Evolutionary conservation across 1,284 basidiomycete genomes (phyloP).

Genomic region (Polyporus tsugae): DNA sequence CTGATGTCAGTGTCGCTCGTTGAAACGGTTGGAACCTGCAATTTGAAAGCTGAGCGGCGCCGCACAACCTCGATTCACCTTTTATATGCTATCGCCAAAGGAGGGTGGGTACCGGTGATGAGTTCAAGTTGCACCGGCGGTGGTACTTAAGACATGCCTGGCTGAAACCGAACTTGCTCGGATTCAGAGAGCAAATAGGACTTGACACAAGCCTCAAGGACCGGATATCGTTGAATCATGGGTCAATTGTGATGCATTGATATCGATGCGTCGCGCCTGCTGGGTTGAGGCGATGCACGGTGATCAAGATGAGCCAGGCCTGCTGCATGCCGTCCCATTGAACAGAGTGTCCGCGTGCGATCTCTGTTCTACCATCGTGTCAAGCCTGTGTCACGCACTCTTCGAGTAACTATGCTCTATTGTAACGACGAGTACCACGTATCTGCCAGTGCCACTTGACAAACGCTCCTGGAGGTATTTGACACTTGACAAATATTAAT

Average conservation of each 20-base stretch:
- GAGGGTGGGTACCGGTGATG: background rate
- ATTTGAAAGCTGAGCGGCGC: background rate
- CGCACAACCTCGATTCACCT: background rate
- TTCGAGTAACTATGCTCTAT: background rate
- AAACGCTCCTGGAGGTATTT: background rate
- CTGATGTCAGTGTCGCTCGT: background rate
- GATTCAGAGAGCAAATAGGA: too few species aligned
- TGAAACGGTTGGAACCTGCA: background rate
- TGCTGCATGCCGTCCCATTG: background rate
- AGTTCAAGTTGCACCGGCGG: background rate
- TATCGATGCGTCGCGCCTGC: background rate
- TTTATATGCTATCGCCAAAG: background rate
- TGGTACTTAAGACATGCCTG: background rate
- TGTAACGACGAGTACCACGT: background rate
- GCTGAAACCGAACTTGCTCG: too few species aligned
- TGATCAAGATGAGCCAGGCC: background rate
- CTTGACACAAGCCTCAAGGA: background rate
- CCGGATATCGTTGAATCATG: background rate
- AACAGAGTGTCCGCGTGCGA: background rate
- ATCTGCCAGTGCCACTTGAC: background rate
- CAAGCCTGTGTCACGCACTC: background rate
- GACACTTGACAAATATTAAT: too few species aligned
- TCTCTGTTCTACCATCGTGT: background rate
- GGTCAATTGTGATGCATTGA: background rate
- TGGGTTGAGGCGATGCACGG: background rate